phyloP scores from a whole-genome alignment of 2,329 filamentous ascomycete species.

The Ophiostoma ips region DNA sequence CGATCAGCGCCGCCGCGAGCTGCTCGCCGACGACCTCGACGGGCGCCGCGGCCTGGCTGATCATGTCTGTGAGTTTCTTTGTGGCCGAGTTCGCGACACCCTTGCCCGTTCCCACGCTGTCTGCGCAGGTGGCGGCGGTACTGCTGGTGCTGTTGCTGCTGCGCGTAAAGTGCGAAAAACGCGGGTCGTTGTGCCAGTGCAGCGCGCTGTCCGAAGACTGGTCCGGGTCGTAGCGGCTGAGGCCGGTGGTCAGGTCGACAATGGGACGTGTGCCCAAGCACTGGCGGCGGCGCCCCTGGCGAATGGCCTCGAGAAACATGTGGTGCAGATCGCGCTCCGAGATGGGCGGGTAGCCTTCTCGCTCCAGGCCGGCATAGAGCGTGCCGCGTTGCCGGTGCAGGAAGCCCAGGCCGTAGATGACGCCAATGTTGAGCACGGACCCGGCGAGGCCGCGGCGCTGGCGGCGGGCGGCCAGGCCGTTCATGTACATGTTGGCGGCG shows the following conservation, averaged over 20 bases:
- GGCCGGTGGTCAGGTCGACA: conserved; percentile 26
- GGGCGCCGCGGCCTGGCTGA: conserved; percentile 5
- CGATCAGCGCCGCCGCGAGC: conserved; percentile 18
- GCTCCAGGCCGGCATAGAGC: conserved; percentile 27
- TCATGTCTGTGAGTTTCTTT: conserved; percentile 17
- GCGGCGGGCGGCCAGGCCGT: conserved; percentile 25
- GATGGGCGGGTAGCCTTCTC: conserved; percentile 31
- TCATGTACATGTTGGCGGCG: conserved; percentile 34
- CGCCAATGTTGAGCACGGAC: conserved; percentile 31
- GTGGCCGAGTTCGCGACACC: not conserved
- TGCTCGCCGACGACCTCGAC: conserved; percentile 14
- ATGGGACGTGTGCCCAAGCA: conserved; percentile 8
- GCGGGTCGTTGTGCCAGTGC: conserved; percentile 30
- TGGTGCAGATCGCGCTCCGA: conserved; percentile 38
- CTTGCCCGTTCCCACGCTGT: not conserved
- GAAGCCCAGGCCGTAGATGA: conserved; percentile 31
- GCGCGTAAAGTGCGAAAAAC: conserved; percentile 26
- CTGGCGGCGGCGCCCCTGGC: conserved; percentile 20
- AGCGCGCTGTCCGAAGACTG: conserved; percentile 17
- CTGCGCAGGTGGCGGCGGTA: too few species aligned
- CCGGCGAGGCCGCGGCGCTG: conserved; percentile 22
- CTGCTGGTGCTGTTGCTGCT: not conserved
- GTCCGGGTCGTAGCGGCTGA: conserved; percentile 24
- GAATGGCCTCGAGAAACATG: conserved; percentile 37
- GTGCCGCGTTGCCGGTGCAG: conserved; percentile 27